Percentiles rank a stretch among this genome's conserved stretches.
These are phyloP conservation scores for Filobasidium floriforme DNA, from an alignment of 768 basidiomycete genomes.

Conservation along the genomic window DNA sequence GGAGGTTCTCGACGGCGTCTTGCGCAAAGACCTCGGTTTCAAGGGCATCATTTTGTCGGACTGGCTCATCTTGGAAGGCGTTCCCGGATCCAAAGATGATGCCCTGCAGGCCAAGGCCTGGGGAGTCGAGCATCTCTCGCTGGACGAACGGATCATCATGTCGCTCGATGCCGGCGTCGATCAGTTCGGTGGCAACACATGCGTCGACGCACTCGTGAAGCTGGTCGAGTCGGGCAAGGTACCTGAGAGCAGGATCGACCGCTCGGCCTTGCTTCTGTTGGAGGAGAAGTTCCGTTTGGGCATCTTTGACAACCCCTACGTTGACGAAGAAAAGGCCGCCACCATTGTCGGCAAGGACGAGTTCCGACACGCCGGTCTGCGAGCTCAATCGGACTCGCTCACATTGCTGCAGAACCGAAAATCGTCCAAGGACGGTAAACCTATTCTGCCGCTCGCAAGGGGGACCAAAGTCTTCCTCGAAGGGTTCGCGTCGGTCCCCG, in stretches of 20 bases:
- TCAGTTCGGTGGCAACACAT: constrained; percentile 21
- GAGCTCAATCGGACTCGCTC: not conserved
- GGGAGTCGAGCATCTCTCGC: constrained; percentile 21
- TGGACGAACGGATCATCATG: constrained; percentile 20
- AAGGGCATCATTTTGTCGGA: constrained; percentile 21
- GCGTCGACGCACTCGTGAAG: constrained; percentile 17
- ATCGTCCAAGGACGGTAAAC: not conserved
- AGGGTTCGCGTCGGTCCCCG: not conserved
- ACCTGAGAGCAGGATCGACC: constrained; percentile 19
- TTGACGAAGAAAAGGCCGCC: not conserved
- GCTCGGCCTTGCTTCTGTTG: constrained; percentile 13
- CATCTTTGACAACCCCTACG: not conserved
- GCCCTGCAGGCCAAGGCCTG: constrained; percentile 15
- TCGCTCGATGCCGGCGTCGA: constrained; percentile 22
- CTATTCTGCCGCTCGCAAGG: not conserved
- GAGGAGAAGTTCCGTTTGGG: not conserved
- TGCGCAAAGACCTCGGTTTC: constrained; percentile 16
- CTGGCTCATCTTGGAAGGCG: constrained; percentile 19
- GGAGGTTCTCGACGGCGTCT: constrained; percentile 15
- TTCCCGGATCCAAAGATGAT: constrained; percentile 13
- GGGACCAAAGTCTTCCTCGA: not conserved
- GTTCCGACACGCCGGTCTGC: not conserved
- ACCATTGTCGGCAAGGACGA: not conserved
- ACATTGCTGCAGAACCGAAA: not conserved
- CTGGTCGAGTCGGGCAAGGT: constrained; percentile 17